Evolutionary conservation across 2,329 filamentous ascomycete genomes (phyloP).

Genomic region (Didymella sp.): DNA sequence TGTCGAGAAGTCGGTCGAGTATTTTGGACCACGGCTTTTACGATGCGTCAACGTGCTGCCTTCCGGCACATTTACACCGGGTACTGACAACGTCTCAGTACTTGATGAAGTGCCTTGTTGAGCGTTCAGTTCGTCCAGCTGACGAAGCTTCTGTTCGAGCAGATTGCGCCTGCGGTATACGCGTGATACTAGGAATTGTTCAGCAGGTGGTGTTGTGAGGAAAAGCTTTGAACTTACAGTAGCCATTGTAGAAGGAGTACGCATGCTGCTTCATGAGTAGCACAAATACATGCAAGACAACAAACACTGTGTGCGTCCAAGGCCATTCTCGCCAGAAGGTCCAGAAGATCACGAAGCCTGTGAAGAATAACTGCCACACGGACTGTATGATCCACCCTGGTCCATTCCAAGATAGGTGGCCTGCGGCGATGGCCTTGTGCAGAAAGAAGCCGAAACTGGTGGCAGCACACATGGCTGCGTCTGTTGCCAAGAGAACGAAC

Average conservation of each 20-base stretch:
- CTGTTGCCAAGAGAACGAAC: slow-evolving; percentile 63
- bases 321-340: slow-evolving; percentile 77
- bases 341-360: slow-evolving; percentile 68
- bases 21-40: slow-evolving; percentile 47
- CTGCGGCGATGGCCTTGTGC: slow-evolving; percentile 66
- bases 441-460: slow-evolving; percentile 71
- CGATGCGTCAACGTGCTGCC: slow-evolving; percentile 29
- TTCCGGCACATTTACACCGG: slow-evolving; percentile 24
- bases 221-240: slow-evolving; percentile 52
- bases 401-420: slow-evolving; percentile 70
- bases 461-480: slow-evolving; percentile 71
- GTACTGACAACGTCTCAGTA: slow-evolving; percentile 14
- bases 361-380: slow-evolving; percentile 72
- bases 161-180: slow-evolving; percentile 59
- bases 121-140: slow-evolving; percentile 63
- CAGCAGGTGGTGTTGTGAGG: not conserved
- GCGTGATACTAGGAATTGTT: slow-evolving; percentile 57
- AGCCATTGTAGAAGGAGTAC: slow-evolving; percentile 80
- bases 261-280: slow-evolving; percentile 87
- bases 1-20: slow-evolving; percentile 53
- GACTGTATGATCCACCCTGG: slow-evolving; percentile 78
- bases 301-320: slow-evolving; percentile 83
- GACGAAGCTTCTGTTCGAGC: slow-evolving; percentile 60
- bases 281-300: slow-evolving; percentile 74
- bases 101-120: slow-evolving; percentile 42